Evolutionary conservation across 768 basidiomycete species (phyloP), one percentile per base, ranked within the genome.

Genomic region (Kwoniella bestiolae): DNA sequence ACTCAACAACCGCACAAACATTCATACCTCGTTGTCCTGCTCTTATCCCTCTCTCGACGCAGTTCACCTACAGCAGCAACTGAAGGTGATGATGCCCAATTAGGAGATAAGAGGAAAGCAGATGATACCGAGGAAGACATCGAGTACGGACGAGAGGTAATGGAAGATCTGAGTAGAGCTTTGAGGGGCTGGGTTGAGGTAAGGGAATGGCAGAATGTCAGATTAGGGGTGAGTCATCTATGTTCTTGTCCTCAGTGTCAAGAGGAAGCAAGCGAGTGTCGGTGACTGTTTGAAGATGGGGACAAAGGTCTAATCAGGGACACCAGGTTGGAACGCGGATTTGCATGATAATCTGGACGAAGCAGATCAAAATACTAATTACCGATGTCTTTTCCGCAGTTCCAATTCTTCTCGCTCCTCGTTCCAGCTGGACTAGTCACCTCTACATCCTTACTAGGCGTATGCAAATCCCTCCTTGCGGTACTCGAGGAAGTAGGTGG

Each of bases 1-100:
- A 92, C 90, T 0, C 92, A 97, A 82, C 90, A 96, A 73, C 94
- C 94, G 0, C 94, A 88, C 84, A 99, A 98, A 84, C 90, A 91
- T 35, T 90, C 92, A 0, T 90, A 88, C 77, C 94, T 93, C 81
- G 91, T 91, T 12, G 87, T 91, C 11, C 82, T 97, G 18, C 84
- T 96, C 52, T 85, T 88, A 23, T 82, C 88, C 41, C 83, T 97
- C 47, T 76, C 75, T 2, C 64, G 70, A 38, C 50, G 72, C 35
- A n/a, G 45, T 32, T 46, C 34, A 26, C 9, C 60, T 60, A 31
- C 52, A 31, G 29, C 44, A 23, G 50, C 59, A n/a, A 50, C 38
- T 12, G 55, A 58, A 6, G 76, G 74, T 16, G 41, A 85, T 87
- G 71, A 85, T 87, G 72, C 81, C 3, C 78, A 82, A 46, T 74